Base-by-base conservation (phyloP, 83 land plant genomes). In the Diphasiastrum complanatum region DNA sequence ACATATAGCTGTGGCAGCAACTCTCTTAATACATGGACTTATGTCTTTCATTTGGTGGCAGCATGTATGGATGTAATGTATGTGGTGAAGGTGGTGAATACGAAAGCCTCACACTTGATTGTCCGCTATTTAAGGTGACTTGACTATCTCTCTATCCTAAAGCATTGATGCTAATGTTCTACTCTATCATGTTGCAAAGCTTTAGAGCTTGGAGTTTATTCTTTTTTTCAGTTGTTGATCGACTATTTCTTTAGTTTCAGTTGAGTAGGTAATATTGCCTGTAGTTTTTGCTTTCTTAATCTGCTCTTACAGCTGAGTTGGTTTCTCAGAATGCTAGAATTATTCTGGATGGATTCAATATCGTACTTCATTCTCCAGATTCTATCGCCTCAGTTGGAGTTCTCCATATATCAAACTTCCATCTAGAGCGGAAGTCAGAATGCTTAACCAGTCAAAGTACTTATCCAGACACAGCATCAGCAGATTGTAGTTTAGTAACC, bases 71-170 rank as follows among this genome's bases (percentile, higher is more conserved):
- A 22, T 73, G 80, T 38, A 92, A 92, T 69, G 80, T 88, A 20
- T 92, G 98, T 76, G 98, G 98, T 45, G 98, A 92, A 74, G 98
- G 98, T 60, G 98, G 98, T 48, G 98, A 92, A 51, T 92, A 88
- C 64, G 98, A 92, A 76, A 83, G 92, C 24, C 60, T 92, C 41
- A 92, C 98, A n/a, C 84, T 92, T 47, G 98, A 92, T 57, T 92
- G 91, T 31, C 91, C 91, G 5, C 83, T 91, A 14, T 91, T 85
- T 65, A 57, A 56, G 54, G 97, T n/a, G n/a, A n/a, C n/a, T n/a
- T n/a, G n/a, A n/a, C n/a, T n/a, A n/a, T n/a, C n/a, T n/a, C n/a
- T n/a, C n/a, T n/a, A n/a, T n/a, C n/a, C n/a, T n/a, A n/a, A n/a
- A n/a, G n/a, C n/a, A n/a, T n/a, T n/a, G n/a, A n/a, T n/a, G n/a